Percentiles rank a stretch among this genome's conserved stretches.
phyloP scores from a whole-genome alignment of 768 basidiomycete species.

The Melanogaster broomeanus region DNA sequence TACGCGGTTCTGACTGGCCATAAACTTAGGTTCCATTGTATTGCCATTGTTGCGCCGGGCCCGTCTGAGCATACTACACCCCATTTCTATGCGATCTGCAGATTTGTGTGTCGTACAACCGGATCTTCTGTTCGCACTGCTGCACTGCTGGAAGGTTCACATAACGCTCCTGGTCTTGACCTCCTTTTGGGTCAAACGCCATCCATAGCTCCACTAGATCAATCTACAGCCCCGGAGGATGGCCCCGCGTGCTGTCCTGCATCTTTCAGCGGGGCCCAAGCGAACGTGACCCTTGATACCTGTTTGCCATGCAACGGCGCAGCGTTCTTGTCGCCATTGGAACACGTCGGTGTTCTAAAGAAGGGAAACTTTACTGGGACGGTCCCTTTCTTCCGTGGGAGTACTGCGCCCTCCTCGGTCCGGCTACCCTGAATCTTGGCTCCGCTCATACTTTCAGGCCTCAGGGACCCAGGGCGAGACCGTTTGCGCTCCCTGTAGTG shows the following conservation, averaged over 20 bases:
- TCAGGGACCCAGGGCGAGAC: constrained; percentile 1
- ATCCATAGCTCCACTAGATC: background rate
- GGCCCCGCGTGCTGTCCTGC: background rate
- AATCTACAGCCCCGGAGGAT: background rate
- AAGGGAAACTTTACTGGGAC: background rate
- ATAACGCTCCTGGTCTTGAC: background rate
- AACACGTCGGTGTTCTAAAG: background rate
- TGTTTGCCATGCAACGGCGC: background rate
- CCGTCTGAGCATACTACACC: background rate
- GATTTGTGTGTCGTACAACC: background rate
- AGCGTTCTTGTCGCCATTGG: background rate
- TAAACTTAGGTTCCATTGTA: background rate
- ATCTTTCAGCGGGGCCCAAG: background rate
- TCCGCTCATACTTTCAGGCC: background rate
- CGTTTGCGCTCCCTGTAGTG: background rate
- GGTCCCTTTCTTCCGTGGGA: constrained; percentile 8
- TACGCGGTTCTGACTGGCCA: background rate
- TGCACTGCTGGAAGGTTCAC: background rate
- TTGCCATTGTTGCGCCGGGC: background rate
- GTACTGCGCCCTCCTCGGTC: constrained; percentile 1
- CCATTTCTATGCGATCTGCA: background rate
- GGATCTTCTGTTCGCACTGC: background rate
- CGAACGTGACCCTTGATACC: background rate
- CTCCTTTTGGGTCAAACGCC: background rate
- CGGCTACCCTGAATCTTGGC: background rate